phyloP scores from a whole-genome alignment of 768 basidiomycete species.

The Pleurotus eryngii region DNA sequence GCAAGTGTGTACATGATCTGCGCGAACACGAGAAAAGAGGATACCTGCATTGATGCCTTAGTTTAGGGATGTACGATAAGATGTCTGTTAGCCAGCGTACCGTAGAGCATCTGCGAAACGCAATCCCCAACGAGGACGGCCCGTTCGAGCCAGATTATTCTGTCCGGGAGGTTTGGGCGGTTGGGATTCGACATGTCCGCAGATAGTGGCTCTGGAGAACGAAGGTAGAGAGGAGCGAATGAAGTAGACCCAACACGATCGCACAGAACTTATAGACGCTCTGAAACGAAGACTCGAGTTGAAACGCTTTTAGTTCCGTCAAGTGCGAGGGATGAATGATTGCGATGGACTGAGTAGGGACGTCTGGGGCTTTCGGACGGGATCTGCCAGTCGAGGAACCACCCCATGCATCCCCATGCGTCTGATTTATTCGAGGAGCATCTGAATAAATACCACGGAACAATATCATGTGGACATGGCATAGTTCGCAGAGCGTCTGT shows the following conservation, averaged over 20 bases:
- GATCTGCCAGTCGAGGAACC: conserved; percentile 1
- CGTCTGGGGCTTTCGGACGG: not conserved
- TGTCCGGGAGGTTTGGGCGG: conserved; percentile 11
- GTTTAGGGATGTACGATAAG: not conserved
- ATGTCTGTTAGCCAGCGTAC: not conserved
- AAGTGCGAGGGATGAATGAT: not conserved
- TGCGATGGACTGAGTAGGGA: not conserved
- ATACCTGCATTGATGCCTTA: conserved; percentile 7
- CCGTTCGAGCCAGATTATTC: conserved; percentile 7
- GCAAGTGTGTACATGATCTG: conserved; percentile 10
- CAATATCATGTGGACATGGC: not conserved
- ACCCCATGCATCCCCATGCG: not conserved
- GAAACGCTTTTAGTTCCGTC: conserved; percentile 5
- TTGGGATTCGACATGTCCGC: conserved; percentile 9
- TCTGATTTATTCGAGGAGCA: not conserved
- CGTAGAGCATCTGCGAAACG: conserved; percentile 12
- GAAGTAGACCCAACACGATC: not conserved
- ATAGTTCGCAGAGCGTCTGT: not conserved
- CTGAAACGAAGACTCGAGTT: conserved; percentile 2
- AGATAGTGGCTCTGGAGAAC: not conserved
- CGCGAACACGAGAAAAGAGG: conserved; percentile 5
- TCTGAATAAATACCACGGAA: not conserved
- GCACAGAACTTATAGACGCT: conserved; percentile 3
- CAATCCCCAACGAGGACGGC: conserved; percentile 8
- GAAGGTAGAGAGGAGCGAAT: not conserved